These are phyloP conservation scores for Drechslera avenae DNA, from an alignment of 2,329 filamentous ascomycete genomes.

Conservation along the genomic window DNA sequence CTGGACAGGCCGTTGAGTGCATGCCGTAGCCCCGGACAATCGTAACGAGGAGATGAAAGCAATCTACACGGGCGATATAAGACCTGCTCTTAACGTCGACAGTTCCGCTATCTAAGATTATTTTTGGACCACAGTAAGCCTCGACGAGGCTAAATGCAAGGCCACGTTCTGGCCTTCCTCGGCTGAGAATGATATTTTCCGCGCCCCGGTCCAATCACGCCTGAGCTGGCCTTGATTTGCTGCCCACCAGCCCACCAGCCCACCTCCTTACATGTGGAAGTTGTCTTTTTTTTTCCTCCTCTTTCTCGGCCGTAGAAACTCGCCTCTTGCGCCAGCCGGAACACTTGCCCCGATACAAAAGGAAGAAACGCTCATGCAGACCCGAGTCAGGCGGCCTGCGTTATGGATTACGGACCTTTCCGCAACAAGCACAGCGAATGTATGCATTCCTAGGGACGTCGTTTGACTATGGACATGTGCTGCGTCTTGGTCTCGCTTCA, in stretches of 20 bases:
- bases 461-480: background rate
- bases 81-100: conserved; percentile 45
- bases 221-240: background rate
- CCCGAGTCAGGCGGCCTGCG: conserved; percentile 26
- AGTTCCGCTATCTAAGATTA: conserved; percentile 37
- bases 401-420: conserved; percentile 27
- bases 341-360: conserved; percentile 17
- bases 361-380: conserved; percentile 35
- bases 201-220: conserved; percentile 22
- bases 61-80: conserved; percentile 39
- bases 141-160: conserved; percentile 38
- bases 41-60: conserved; percentile 38
- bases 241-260: too few relatives aligned
- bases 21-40: conserved; percentile 33
- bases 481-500: background rate
- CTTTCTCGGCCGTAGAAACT: conserved; percentile 8
- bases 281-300: conserved; percentile 1
- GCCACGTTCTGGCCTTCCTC: conserved; percentile 22
- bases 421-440: conserved; percentile 19
- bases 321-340: conserved; percentile 7
- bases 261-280: background rate
- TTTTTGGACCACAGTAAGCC: conserved; percentile 36
- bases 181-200: conserved; percentile 35
- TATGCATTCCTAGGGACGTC: conserved; percentile 1
- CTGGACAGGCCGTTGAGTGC: conserved; percentile 30